Evolutionary conservation across 192 early-diverging fungal species (phyloP), one percentile per base, ranked within the genome.

Genomic region (Coemansia asiatica): DNA sequence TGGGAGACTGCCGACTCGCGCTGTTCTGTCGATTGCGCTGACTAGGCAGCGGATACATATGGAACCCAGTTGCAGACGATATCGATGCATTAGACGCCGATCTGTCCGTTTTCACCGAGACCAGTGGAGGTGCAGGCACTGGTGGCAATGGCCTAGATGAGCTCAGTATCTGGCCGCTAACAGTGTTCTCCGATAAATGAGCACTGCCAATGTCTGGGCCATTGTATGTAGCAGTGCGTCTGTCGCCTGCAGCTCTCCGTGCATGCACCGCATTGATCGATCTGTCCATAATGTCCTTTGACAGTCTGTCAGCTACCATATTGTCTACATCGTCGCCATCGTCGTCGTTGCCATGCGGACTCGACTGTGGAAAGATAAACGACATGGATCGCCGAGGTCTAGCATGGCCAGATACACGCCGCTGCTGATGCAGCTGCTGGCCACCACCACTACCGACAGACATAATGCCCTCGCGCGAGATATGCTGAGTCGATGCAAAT

Each of bases 361-460:
- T 44, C 6, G 58, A 13, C 5, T 13, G 58, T 13, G 60, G 60
- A 25, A 57, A 56, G 21, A 63, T 66, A 64, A 81, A 74, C 57
- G 78, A 81, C 67, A 68, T 48, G 29, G 78, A 81, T 21, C 78
- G 72, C 40, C 78, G 54, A 50, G 31, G 50, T 29, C 40, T 57
- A 51, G 60, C 51, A 22, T 36, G n/a, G 2, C 56, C 33, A 10
- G 31, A 56, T 12, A 23, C 26, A 29, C 33, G 36, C 54, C 51
- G 63, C 54, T 29, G 10, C 1, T 35, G 27, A n/a, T 63, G 61
- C 28, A 27, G 48, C 18, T 48, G 46, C 15, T 48, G 46, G 3
- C 21, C 16, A 48, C 21, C 46, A 15, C 46, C 46, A 15, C 15
- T 25, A 2, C 25, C 26, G 19, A 28, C 25, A 13, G 27, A 7